Percentiles rank a stretch among this genome's conserved stretches.
These are phyloP conservation scores for Lineolata rhizophorae DNA, from an alignment of 495 filamentous ascomycete species.

Conservation along the genomic window DNA sequence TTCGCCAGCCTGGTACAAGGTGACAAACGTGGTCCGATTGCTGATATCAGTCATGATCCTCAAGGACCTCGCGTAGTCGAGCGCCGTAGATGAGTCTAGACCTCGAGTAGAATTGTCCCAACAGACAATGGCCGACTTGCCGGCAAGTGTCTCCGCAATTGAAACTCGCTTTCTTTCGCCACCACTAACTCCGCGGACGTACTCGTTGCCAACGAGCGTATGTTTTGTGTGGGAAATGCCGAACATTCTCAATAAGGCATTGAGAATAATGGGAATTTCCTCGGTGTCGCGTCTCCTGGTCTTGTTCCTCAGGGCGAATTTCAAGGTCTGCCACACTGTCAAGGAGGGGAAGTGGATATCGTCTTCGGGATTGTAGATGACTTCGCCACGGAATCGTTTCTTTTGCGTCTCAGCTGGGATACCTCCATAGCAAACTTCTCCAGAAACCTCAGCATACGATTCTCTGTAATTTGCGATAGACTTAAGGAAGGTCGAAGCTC, in stretches of 20 bases:
- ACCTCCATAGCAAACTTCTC: slow-evolving; percentile 56
- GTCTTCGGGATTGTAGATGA: slow-evolving; percentile 67
- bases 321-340: slow-evolving; percentile 60
- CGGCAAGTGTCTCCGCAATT: slow-evolving; percentile 45
- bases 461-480: slow-evolving; percentile 49
- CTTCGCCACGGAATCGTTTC: slow-evolving; percentile 53
- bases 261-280: slow-evolving; percentile 43
- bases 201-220: slow-evolving; percentile 70
- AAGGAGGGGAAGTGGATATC: slow-evolving; percentile 59
- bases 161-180: slow-evolving; percentile 40
- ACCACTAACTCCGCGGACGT: slow-evolving; percentile 51
- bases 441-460: slow-evolving; percentile 41
- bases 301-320: slow-evolving; percentile 69
- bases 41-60: slow-evolving; percentile 69
- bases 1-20: slow-evolving; percentile 67
- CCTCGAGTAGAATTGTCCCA: slow-evolving; percentile 68
- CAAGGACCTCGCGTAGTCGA: slow-evolving; percentile 58
- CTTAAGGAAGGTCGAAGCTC: slow-evolving; percentile 64
- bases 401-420: slow-evolving; percentile 40
- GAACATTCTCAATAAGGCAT: slow-evolving; percentile 46
- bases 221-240: slow-evolving; percentile 63
- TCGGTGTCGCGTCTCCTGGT: slow-evolving; percentile 48
- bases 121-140: slow-evolving; percentile 40
- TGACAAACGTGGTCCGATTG: slow-evolving; percentile 62
- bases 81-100: slow-evolving; percentile 54